These are phyloP conservation scores for Clohesyomyces aquaticus DNA, from an alignment of 495 filamentous ascomycete genomes.

Conservation along the genomic window DNA sequence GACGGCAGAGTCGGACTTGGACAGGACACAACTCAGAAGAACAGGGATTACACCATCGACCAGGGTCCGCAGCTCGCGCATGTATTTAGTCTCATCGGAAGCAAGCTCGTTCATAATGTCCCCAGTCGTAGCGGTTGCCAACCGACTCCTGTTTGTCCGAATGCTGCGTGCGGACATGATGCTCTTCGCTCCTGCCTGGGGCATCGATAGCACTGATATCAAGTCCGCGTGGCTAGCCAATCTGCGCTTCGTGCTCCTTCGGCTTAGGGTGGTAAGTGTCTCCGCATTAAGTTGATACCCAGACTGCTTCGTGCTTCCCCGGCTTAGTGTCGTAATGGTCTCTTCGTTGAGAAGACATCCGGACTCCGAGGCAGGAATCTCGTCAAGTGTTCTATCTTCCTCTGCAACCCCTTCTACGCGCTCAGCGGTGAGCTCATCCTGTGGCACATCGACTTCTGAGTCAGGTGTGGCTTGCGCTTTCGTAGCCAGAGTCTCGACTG, in stretches of 20 bases:
- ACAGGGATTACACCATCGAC: constrained; percentile 97
- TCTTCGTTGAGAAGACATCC: constrained; percentile 34
- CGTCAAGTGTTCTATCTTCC: constrained; percentile 7
- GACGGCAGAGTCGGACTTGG: constrained; percentile 66
- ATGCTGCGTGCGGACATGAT: constrained; percentile 63
- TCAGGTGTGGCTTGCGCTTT: constrained; percentile 37
- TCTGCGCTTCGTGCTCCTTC: constrained; percentile 58
- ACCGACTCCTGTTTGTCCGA: constrained; percentile 68
- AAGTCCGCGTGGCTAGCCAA: constrained; percentile 92
- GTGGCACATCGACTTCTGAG: constrained; percentile 33
- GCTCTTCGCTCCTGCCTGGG: constrained; percentile 51
- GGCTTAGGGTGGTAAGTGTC: constrained; percentile 24
- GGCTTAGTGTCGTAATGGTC: constrained; percentile 24
- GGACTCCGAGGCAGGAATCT: constrained; percentile 35
- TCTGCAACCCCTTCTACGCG: constrained; percentile 3
- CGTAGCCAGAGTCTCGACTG: constrained; percentile 45
- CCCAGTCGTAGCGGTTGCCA: constrained; percentile 66
- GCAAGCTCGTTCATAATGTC: constrained; percentile 81
- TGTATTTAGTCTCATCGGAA: constrained; percentile 86
- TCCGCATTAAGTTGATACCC: constrained; percentile 35
- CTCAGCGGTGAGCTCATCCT: constrained; percentile 9
- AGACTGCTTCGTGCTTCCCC: constrained; percentile 51
- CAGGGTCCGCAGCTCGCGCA: constrained; percentile 87
- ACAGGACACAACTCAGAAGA: constrained; percentile 81
- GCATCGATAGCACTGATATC: constrained; percentile 84